Base-by-base conservation (phyloP, 192 early-diverging fungal species). In the Backusella tarrabulga region DNA sequence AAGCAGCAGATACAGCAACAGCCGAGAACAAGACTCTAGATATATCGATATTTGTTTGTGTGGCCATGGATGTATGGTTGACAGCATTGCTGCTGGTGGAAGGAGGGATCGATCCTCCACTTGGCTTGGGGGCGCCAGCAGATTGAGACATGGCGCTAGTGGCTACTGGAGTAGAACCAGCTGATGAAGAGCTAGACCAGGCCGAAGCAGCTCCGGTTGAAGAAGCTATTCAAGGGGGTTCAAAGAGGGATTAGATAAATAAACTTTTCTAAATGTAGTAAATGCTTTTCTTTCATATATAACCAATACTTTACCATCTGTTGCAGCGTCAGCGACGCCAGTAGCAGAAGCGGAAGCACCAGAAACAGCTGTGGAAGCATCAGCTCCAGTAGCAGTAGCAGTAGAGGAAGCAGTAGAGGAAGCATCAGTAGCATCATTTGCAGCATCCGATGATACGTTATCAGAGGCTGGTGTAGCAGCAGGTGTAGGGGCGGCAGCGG, bases 21-120 rank as follows among this genome's bases (percentile, higher is more conserved):
- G 21, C 68, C 36, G 68, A 70, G 68, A 70, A 70, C 4, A 70
- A 70, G 17, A 70, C 36, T 70, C 38, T 70, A 70, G 34, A 29
- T 23, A 63, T 63, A 9, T 63, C 56, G 4, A 23, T 63, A 9
- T 4, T 63, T 23, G 21, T 23, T 56, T 56, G 54, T 56, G 56
- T 63, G 2, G 56, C 56, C 56, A 14, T 63, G 56, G 56, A 63
- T 63, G 56, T 63, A 63, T 63, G 56, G 29, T 63, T 63, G 56
- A 29, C 56, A 29, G 56, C 23, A 63, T 63, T 63, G 56, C 56
- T 63, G 56, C 56, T 63, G 8, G 56, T 63, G 56, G 56, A 23
- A 63, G 56, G 56, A 11, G 56, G 56, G 8, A 63, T 63, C 56
- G 56, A 63, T 63, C 56, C 56, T 26, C 7, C 56, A 29, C 56